These are phyloP conservation scores for Taphrina wiesneri DNA, from an alignment of 1,139 yeast genomes.

Conservation along the genomic window DNA sequence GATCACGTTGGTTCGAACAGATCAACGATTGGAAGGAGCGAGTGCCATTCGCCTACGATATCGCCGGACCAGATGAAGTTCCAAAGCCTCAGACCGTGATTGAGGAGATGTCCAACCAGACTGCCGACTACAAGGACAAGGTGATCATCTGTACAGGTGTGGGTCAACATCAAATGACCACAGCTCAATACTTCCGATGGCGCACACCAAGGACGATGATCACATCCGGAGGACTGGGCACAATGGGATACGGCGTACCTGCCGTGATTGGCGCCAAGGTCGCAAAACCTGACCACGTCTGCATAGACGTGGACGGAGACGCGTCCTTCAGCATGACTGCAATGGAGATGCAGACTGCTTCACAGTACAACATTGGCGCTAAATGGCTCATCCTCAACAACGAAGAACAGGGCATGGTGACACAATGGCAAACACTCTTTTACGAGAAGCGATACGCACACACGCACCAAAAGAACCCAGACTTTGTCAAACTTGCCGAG, in stretches of 20 bases:
- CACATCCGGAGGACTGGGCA: conserved; percentile 97
- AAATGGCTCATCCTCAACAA: conserved; percentile 86
- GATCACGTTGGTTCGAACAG: conserved; percentile 77
- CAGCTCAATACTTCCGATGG: conserved; percentile 97
- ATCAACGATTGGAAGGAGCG: conserved; percentile 79
- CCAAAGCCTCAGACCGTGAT: conserved; percentile 94
- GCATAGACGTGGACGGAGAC: conserved; percentile 96
- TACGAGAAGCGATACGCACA: conserved; percentile 96
- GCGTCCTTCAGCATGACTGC: conserved; percentile 98
- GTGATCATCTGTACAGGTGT: conserved; percentile 95
- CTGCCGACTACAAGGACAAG: conserved; percentile 61
- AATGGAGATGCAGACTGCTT: conserved; percentile 88
- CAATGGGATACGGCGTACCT: conserved; percentile 97
- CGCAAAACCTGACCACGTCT: conserved; percentile 90
- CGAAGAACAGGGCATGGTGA: conserved; percentile 99
- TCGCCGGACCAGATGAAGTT: conserved; percentile 72
- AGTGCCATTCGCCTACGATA: conserved; percentile 79
- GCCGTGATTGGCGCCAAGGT: conserved; percentile 98
- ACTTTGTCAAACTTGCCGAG: conserved; percentile 88
- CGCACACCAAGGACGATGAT: conserved; percentile 86
- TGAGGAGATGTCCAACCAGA: conserved; percentile 71
- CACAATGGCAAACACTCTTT: conserved; percentile 97
- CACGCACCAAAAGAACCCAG: conserved; percentile 85
- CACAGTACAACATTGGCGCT: conserved; percentile 87
- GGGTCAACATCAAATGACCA: conserved; percentile 99